phyloP scores from a whole-genome alignment of 805 yeast genomes.

The Hagleromyces aurorensis region DNA sequence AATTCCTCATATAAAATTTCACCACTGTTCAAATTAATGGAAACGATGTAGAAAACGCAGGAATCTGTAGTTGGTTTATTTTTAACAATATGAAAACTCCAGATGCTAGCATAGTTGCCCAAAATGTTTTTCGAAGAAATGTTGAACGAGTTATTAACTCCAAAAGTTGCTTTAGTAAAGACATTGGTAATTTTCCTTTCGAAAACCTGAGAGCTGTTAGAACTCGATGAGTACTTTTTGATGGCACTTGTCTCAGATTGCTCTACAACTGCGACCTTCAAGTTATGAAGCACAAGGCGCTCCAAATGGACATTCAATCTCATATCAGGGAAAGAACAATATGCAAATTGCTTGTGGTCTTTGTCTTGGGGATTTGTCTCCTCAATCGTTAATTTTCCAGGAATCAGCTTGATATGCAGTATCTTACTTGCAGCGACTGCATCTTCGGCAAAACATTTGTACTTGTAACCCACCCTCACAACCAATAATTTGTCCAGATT shows the following conservation, averaged over 20 bases:
- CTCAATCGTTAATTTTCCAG: slow-evolving; percentile 54
- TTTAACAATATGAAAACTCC: slow-evolving; percentile 21
- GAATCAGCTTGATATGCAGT: slow-evolving; percentile 61
- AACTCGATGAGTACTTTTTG: slow-evolving; percentile 36
- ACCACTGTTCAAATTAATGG: slow-evolving; percentile 70
- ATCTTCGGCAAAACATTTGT: slow-evolving; percentile 78
- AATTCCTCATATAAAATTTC: slow-evolving; percentile 68
- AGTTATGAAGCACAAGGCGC: slow-evolving; percentile 60
- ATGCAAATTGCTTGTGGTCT: slow-evolving; percentile 56
- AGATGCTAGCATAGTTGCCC: slow-evolving; percentile 25
- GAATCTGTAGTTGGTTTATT: slow-evolving; percentile 17
- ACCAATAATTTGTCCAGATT: slow-evolving; percentile 66
- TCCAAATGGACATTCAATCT: slow-evolving; percentile 70
- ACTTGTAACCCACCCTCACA: slow-evolving; percentile 88
- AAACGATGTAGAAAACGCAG: slow-evolving; percentile 27
- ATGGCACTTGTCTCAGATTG: slow-evolving; percentile 78
- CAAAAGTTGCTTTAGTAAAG: slow-evolving; percentile 77
- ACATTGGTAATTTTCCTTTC: slow-evolving; percentile 60
- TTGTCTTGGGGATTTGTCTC: slow-evolving; percentile 43
- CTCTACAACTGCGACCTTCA: slow-evolving; percentile 79
- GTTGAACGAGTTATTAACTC: slow-evolving; percentile 37
- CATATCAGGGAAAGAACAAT: slow-evolving; percentile 77
- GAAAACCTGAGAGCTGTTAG: slow-evolving; percentile 52
- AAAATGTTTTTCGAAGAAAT: slow-evolving; percentile 33
- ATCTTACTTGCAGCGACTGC: slow-evolving; percentile 62